phyloP scores from a whole-genome alignment of 352 stramenopile species.

The Pythium dissotocum region DNA sequence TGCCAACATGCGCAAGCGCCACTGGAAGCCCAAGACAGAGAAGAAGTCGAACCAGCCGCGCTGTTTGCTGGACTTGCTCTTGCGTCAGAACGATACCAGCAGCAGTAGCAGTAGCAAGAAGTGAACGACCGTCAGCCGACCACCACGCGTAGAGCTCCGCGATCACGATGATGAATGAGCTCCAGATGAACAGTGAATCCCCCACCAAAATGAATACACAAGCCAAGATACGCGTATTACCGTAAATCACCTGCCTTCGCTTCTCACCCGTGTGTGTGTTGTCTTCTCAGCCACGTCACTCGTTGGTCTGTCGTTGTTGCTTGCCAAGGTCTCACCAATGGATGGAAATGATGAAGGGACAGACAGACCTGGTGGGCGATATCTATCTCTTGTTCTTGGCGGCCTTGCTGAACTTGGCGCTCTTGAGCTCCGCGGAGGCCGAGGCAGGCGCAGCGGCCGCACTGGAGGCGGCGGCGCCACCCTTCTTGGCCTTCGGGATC shows the following conservation, averaged over 20 bases:
- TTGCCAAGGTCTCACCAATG: background rate
- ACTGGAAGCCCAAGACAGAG: slow-evolving; percentile 77
- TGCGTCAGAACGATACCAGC: slow-evolving; percentile 58
- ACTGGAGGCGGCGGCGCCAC: background rate
- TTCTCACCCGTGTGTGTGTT: background rate
- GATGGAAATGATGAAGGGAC: background rate
- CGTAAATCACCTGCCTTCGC: background rate
- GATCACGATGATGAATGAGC: background rate
- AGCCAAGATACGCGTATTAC: background rate
- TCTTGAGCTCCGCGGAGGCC: slow-evolving; percentile 39
- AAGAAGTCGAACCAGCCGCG: slow-evolving; percentile 73
- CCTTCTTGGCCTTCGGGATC: slow-evolving; percentile 53
- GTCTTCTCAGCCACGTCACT: background rate
- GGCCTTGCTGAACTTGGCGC: slow-evolving; percentile 77
- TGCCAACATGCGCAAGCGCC: slow-evolving; percentile 88
- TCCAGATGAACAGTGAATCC: background rate
- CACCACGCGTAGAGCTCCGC: background rate
- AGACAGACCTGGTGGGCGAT: slow-evolving; percentile 65
- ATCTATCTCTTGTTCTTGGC: slow-evolving; percentile 53
- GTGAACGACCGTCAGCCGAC: background rate
- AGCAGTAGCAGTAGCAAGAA: background rate
- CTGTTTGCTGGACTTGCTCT: slow-evolving; percentile 73
- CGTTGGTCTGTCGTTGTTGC: background rate
- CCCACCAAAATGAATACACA: background rate
- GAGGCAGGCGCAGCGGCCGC: slow-evolving; percentile 22